These are phyloP conservation scores for Arthrobotrys sinensis DNA, from an alignment of 2,329 filamentous ascomycete species.

Conservation along the genomic window DNA sequence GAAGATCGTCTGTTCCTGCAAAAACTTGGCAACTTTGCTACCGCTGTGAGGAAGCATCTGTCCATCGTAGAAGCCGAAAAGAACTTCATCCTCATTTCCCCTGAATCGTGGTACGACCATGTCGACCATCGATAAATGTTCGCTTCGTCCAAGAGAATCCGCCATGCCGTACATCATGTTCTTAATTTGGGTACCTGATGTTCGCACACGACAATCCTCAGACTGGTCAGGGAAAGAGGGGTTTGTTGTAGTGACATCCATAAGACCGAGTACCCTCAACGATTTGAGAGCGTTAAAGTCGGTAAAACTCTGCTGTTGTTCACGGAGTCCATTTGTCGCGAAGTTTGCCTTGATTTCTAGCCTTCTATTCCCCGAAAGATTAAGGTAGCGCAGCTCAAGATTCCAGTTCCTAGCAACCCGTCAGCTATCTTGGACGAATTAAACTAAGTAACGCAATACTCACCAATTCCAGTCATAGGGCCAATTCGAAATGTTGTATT, in stretches of 20 bases:
- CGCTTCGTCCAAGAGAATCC: constrained; percentile 90
- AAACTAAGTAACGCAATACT: constrained; percentile 11
- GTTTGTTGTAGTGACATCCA: constrained; percentile 97
- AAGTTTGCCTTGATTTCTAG: constrained; percentile 88
- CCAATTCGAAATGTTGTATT: constrained; percentile 99
- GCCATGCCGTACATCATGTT: constrained; percentile 97
- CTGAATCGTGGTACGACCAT: constrained; percentile 94
- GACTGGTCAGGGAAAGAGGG: constrained; percentile 95
- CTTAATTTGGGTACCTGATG: constrained; percentile 93
- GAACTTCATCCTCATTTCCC: constrained; percentile 87
- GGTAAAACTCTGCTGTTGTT: constrained; percentile 76
- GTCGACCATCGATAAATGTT: constrained; percentile 95
- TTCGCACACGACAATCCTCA: constrained; percentile 93
- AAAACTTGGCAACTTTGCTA: constrained; percentile 94
- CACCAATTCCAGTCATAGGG: constrained; percentile 98
- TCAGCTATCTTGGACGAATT: constrained; percentile 14
- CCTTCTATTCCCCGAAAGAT: constrained; percentile 95
- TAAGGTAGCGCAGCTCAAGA: constrained; percentile 92
- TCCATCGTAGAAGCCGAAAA: constrained; percentile 96
- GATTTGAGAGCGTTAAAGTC: constrained; percentile 90
- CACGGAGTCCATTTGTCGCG: constrained; percentile 79
- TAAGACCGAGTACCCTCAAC: constrained; percentile 88
- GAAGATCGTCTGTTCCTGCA: constrained; percentile 94
- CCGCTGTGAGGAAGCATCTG: constrained; percentile 89
- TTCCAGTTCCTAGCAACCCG: constrained; percentile 81